Percentiles rank a stretch among this genome's conserved stretches.
Evolutionary conservation across 805 yeast genomes (phyloP).

Genomic region (Saccharomycopsis selenospora): DNA sequence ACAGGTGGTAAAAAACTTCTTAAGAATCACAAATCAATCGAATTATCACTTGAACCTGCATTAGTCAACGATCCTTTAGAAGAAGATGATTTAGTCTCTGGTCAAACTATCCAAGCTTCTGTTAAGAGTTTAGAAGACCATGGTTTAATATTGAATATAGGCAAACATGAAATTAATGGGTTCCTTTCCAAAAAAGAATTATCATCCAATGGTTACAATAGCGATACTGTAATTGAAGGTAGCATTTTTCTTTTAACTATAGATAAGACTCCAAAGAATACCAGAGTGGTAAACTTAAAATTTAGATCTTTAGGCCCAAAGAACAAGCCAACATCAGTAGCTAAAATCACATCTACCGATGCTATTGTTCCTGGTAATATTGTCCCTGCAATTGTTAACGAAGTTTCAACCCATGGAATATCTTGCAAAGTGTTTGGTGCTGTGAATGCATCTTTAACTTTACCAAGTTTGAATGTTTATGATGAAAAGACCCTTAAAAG

Average conservation of each 20-base stretch:
- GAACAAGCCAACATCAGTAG: slow-evolving; percentile 37
- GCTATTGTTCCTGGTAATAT: slow-evolving; percentile 80
- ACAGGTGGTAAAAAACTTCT: slow-evolving; percentile 25
- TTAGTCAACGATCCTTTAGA: slow-evolving; percentile 54
- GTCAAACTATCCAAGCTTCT: slow-evolving; percentile 66
- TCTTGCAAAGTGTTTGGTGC: slow-evolving; percentile 69
- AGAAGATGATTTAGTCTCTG: slow-evolving; percentile 57
- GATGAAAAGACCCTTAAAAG: slow-evolving; percentile 44
- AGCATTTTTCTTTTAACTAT: slow-evolving; percentile 60
- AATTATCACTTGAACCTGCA: slow-evolving; percentile 67
- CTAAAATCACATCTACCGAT: slow-evolving; percentile 64
- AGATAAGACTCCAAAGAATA: slow-evolving; percentile 32
- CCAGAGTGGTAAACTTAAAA: slow-evolving; percentile 41
- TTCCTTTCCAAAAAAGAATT: slow-evolving; percentile 71
- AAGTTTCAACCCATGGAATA: slow-evolving; percentile 54
- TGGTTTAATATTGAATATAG: slow-evolving; percentile 73
- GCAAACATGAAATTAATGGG: slow-evolving; percentile 51
- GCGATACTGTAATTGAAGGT: slow-evolving; percentile 45
- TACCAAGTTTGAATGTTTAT: slow-evolving; percentile 54
- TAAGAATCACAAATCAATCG: slow-evolving; percentile 51
- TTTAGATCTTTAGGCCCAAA: slow-evolving; percentile 32
- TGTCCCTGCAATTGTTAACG: slow-evolving; percentile 65
- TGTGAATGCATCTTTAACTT: slow-evolving; percentile 60
- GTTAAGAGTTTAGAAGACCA: slow-evolving; percentile 85
- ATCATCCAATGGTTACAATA: slow-evolving; percentile 31